Conservation (phyloP, 169 alveolate genomes). For the Babesia microti region DNA sequence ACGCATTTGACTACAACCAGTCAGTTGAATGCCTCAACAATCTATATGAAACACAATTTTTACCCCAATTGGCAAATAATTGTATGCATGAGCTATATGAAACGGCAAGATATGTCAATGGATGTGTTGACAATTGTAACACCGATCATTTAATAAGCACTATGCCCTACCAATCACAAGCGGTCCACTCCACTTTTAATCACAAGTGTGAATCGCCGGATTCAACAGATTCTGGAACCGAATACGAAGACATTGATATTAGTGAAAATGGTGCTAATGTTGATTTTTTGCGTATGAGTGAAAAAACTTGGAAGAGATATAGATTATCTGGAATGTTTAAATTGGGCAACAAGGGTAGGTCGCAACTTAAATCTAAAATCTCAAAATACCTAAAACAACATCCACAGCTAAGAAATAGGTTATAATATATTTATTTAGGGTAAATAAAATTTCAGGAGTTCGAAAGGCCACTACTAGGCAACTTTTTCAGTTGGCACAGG, state of each 20-base stretch:
- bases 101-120: neutral
- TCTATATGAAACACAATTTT: too few species aligned
- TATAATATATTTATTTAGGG: conserved; percentile 6
- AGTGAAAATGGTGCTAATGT: conserved; percentile 17
- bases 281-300: conserved; percentile 39
- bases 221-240: neutral
- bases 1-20: too few species aligned
- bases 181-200: conserved; percentile 1
- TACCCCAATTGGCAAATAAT: too few species aligned
- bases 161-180: neutral
- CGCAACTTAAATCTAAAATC: conserved; percentile 40
- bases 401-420: conserved; percentile 37
- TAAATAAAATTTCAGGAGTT: conserved; percentile 38
- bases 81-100: too few species aligned
- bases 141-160: neutral
- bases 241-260: conserved; percentile 4
- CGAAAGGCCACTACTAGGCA: conserved; percentile 44
- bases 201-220: neutral
- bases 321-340: conserved; percentile 43
- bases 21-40: too few species aligned
- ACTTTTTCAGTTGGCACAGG: conserved; percentile 44
- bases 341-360: conserved; percentile 46
- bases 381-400: conserved; percentile 39
- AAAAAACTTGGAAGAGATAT: conserved; percentile 27
- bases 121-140: conserved; percentile 1